Evolutionary conservation across 228 moss, liverwort and hornwort genomes (phyloP).

Genomic region (Sphagnum magellanicum): DNA sequence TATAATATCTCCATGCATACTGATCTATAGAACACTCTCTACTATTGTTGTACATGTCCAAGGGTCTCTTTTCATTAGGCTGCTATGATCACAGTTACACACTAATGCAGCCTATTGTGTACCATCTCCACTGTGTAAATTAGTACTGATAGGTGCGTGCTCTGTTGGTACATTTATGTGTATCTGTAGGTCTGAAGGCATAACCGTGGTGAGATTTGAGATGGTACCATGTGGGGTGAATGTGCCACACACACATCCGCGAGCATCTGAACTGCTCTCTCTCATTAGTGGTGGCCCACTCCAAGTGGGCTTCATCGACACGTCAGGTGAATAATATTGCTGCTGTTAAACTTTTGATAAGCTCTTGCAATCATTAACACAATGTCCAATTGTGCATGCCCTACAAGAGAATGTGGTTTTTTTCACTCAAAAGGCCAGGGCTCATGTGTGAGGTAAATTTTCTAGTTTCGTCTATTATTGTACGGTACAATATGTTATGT

Average conservation of each 20-base stretch:
- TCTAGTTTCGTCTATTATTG: too few species aligned
- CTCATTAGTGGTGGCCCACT: conserved; percentile 30
- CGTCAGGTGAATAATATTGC: conserved; percentile 10
- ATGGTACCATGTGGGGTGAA: conserved; percentile 30
- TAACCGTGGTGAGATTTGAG: conserved; percentile 25
- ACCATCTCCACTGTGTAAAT: not conserved
- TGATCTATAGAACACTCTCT: not conserved
- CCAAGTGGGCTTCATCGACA: conserved; percentile 27
- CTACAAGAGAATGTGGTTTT: too few species aligned
- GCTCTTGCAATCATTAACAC: not conserved
- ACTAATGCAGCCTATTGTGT: not conserved
- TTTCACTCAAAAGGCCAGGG: too few species aligned
- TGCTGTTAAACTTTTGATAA: not conserved
- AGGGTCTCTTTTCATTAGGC: too few species aligned
- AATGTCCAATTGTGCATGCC: not conserved
- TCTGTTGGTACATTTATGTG: not conserved
- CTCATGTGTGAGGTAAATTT: too few species aligned
- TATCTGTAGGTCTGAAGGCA: conserved; percentile 16
- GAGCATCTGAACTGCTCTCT: conserved; percentile 27
- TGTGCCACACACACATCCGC: conserved; percentile 32
- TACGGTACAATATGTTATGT: too few species aligned
- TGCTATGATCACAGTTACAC: too few species aligned
- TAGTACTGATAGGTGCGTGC: not conserved
- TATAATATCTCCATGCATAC: not conserved
- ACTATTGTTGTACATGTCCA: not conserved